A percentile compares a stretch with the other conserved stretches of the same genome.
Evolutionary conservation across 371 early-diverging fungal genomes (phyloP).

Genomic region (Mucor lusitanicus): DNA sequence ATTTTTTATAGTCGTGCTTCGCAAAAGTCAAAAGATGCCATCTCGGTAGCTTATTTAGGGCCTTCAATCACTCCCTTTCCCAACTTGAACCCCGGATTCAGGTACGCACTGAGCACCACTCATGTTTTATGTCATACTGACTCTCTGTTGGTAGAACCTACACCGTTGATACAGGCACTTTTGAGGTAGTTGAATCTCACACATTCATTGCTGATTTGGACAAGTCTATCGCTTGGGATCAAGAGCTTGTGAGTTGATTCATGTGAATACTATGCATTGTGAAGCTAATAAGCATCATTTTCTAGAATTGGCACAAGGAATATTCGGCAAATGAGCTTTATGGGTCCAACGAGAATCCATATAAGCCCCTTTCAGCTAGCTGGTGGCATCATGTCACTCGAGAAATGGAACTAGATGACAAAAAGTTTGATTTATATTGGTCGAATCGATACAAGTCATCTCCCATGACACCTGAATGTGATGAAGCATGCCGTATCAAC

Average conservation of each 20-base stretch:
- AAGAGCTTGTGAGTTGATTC: slow-evolving; percentile 34
- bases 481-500: slow-evolving; percentile 40
- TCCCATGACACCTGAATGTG: slow-evolving; percentile 29
- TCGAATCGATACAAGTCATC: slow-evolving; percentile 47
- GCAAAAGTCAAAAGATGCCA: slow-evolving; percentile 46
- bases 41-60: slow-evolving; percentile 53
- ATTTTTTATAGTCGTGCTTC: slow-evolving; percentile 43
- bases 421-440: slow-evolving; percentile 50
- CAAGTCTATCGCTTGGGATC: slow-evolving; percentile 41
- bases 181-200: slow-evolving; percentile 58
- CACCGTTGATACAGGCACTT: slow-evolving; percentile 54
- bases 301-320: slow-evolving; percentile 61
- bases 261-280: neutral
- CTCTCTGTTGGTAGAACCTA: slow-evolving; percentile 34
- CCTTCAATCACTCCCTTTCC: slow-evolving; percentile 58
- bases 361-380: slow-evolving; percentile 41
- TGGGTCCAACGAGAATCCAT: slow-evolving; percentile 6
- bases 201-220: slow-evolving; percentile 58
- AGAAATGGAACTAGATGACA: slow-evolving; percentile 44
- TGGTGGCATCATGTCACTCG: slow-evolving; percentile 66
- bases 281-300: neutral
- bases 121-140: neutral
- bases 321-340: slow-evolving; percentile 58
- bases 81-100: slow-evolving; percentile 58
- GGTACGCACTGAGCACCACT: slow-evolving; percentile 19